Evolutionary conservation across 2,329 filamentous ascomycete genomes (phyloP), one percentile per base, ranked within the genome.

Genomic region (Alternaria triticimaculans): DNA sequence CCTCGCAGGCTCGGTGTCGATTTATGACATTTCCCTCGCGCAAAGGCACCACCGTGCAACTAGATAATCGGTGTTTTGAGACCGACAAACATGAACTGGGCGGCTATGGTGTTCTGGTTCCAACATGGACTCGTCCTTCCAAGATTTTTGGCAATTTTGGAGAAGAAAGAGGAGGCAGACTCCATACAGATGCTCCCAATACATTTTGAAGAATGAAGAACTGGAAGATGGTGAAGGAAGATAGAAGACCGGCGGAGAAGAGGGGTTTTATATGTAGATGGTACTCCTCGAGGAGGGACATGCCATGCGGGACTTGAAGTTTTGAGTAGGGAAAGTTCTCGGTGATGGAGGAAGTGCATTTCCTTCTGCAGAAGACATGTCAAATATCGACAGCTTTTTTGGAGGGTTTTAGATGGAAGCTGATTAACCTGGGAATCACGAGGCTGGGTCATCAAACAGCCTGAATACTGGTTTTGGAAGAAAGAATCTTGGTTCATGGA

Each of bases 1-100:
- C 8, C 0, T 10, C 9, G 4, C 33, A 10, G 0, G 0, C 2
- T 1, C 33, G 6, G 1, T 18, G 33, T 1, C 2, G 0, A 6
- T 10, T 18, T 41, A n/a, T 41, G 10, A 6, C 18, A 10, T n/a
- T 41, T 6, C 8, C 33, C 15, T 41, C 8, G 8, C 33, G 15
- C 15, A 18, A 15, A 41, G 33, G 0, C 33, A 37, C 3, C 15
- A 37, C 33, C 33, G 9, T 37, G 4, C 7, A 37, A 1, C 14
- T 0, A 15, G 0, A 4, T 15, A 14, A 2, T 37, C 5, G 14
- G 2, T 5, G 2, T 37, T 37, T n/a, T n/a, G 15, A 41, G 15
- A 41, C 33, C 33, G 15, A 18, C 15, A 41, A 41, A 41, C 33
- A 41, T 41, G 15, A n/a, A 41, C 33, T 41, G 15, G 33, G 33